Base-by-base conservation (phyloP, 257 asterid genomes). In the Scutellaria minor region DNA sequence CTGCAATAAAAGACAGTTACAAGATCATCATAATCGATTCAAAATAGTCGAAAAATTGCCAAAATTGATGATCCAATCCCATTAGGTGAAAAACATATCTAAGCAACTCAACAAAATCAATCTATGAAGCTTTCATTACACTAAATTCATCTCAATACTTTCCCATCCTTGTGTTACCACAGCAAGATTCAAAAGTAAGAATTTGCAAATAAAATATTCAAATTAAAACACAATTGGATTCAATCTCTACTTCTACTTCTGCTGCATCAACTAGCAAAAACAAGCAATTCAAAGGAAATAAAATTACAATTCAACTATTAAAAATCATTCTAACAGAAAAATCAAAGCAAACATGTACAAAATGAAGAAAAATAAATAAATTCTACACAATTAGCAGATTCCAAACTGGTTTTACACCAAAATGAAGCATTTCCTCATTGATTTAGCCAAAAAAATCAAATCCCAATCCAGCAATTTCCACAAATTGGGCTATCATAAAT, bases 1-100 rank as follows among this genome's bases (percentile, higher is more conserved):
- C 98, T 93, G 89, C 75, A 74, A 72, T n/a, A 41, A 27, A 60
- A 60, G 55, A 78, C 44, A 56, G 45, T 39, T 67, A 64, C 37
- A 65, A 57, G 55, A 63, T 75, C 57, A 71, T 66, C 15, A 46
- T 24, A 52, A 74, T 54, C 15, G 42, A 24, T 48, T 50, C 37
- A 41, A 51, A 73, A 42, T n/a, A 10, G 15, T 54, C 54, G 40
- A n/a, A 35, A 31, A 55, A 7, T n/a, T 50, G 56, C 18, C 11
- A 58, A 42, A 40, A 40, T 15, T 3, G 14, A 22, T 40, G 18
- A 27, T 12, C 11, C 11, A 66, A 52, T 45, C 62, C 35, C 68
- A 46, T 57, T 35, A 13, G 58, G 37, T 53, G 40, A 5, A 27
- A 40, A 40, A 50, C 18, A 6, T 11, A 18, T 59, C 53, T 42